Conservation (phyloP, 345 rosid species). For the Rhodamnia rubescens region DNA sequence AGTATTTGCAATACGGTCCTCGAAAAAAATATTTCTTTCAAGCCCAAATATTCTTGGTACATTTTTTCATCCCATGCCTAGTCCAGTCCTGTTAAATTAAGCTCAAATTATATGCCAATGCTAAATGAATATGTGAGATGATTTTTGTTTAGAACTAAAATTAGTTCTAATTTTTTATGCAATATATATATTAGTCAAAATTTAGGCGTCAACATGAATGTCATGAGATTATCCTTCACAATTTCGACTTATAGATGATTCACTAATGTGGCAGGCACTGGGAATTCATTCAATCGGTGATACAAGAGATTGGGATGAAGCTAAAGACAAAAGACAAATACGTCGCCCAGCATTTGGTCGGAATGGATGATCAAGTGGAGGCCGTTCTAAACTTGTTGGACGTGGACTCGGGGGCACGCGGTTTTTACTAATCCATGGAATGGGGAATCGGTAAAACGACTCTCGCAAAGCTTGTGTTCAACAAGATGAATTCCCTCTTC, state of each 20-base stretch:
- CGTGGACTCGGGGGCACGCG: not conserved
- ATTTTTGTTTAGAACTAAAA: too few species aligned
- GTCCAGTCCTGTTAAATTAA: too few species aligned
- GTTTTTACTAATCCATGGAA: not conserved
- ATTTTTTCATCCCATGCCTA: too few species aligned
- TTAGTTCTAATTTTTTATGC: too few species aligned
- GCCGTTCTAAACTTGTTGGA: not conserved
- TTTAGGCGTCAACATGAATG: too few species aligned
- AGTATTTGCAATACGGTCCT: too few species aligned
- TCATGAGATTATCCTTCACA: not conserved
- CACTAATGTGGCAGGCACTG: not conserved
- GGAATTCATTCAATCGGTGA: not conserved
- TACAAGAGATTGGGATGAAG: not conserved
- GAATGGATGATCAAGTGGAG: not conserved
- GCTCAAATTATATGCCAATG: too few species aligned
- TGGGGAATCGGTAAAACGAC: not conserved
- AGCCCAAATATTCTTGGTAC: too few species aligned
- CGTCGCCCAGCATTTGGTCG: not conserved
- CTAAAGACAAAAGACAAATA: not conserved
- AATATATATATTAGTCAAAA: too few species aligned
- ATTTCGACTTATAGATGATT: not conserved
- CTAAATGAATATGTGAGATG: too few species aligned
- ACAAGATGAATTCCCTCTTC: not conserved
- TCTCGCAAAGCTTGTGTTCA: not conserved
- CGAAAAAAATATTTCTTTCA: too few species aligned